These are phyloP conservation scores for Retiboletus flavoniger DNA, from an alignment of 1,284 basidiomycete genomes.

Conservation along the genomic window DNA sequence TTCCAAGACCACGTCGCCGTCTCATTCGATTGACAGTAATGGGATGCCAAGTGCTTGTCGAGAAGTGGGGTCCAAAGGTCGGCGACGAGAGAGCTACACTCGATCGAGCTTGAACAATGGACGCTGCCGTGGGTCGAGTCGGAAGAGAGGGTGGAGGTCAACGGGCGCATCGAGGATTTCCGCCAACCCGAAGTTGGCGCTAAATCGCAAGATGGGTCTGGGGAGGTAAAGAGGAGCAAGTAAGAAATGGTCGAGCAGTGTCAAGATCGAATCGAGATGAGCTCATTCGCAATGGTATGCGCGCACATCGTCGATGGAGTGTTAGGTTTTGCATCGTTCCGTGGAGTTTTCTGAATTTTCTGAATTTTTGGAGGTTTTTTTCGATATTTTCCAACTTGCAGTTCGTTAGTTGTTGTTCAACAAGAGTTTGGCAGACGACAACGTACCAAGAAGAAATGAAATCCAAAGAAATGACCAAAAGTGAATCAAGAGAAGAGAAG, in stretches of 20 bases:
- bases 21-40: neutral
- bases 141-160: neutral
- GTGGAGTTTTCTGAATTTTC: conserved; percentile 5
- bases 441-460: neutral
- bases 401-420: neutral
- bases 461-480: neutral
- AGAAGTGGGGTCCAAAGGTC: neutral
- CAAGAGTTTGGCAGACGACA: neutral
- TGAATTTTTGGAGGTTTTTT: conserved; percentile 3
- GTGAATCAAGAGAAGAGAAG: too few species aligned
- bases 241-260: neutral
- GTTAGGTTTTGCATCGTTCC: neutral
- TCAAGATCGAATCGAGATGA: neutral
- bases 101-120: neutral
- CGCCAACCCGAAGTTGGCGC: conserved; percentile 4
- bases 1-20: neutral
- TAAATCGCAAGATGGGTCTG: conserved; percentile 6
- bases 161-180: conserved; percentile 4
- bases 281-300: neutral
- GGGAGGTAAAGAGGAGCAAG: neutral
- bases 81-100: neutral
- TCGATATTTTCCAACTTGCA: neutral
- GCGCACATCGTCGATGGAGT: neutral
- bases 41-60: neutral
- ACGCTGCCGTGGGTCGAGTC: neutral